phyloP scores from a whole-genome alignment of 768 basidiomycete genomes.

The Kwoniella bestiolae region DNA sequence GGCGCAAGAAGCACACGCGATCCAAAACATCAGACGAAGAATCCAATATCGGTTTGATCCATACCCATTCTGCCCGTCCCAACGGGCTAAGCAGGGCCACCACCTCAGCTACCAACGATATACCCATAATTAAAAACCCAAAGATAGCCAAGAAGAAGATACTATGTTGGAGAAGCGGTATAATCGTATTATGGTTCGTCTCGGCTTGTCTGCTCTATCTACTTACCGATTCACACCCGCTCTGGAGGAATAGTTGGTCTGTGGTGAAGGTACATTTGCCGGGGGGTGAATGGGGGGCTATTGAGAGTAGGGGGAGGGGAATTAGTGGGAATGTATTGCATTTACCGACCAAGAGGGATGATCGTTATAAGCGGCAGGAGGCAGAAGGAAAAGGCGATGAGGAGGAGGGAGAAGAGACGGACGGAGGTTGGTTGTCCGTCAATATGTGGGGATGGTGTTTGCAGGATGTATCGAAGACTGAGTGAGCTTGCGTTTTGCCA shows the following conservation, averaged over 20 bases:
- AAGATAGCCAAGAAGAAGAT: conserved; percentile 5
- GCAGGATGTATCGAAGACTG: conserved; percentile 3
- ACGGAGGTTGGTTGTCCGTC: conserved; percentile 11
- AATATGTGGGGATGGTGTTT: conserved; percentile 32
- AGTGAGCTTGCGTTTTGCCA: too few species aligned
- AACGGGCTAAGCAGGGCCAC: too few species aligned
- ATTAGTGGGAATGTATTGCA: conserved; percentile 1
- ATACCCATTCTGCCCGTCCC: too few species aligned
- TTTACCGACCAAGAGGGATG: background rate
- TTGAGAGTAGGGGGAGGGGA: background rate
- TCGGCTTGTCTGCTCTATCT: conserved; percentile 15
- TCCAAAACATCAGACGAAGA: conserved; percentile 1
- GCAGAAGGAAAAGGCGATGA: background rate
- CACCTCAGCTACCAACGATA: background rate
- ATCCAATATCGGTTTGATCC: background rate
- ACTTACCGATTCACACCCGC: conserved; percentile 9
- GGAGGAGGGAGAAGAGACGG: background rate
- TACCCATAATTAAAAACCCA: conserved; percentile 1
- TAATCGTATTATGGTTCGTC: conserved; percentile 12
- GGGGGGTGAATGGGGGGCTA: background rate
- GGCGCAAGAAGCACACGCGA: background rate
- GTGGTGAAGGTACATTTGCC: conserved; percentile 14
- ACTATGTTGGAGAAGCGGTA: conserved; percentile 9
- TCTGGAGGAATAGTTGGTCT: conserved; percentile 20
- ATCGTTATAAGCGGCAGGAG: background rate